A percentile compares a stretch with the other conserved stretches of the same genome.
Evolutionary conservation across 805 yeast species (phyloP).

Genomic region (Metschnikowia orientalis): DNA sequence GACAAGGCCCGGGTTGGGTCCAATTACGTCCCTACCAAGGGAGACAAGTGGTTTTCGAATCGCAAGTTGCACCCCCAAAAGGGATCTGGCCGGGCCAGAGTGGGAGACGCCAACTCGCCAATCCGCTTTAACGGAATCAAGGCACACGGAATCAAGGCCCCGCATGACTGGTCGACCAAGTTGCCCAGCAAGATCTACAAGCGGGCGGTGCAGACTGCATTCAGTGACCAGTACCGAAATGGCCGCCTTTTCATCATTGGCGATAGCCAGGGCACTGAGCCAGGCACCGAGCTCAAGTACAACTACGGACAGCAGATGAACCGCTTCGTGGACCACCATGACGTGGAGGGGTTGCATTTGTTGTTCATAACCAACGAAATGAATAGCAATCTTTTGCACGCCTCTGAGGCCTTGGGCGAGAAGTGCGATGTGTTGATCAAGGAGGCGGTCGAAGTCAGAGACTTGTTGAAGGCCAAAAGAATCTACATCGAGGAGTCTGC

Average conservation of each 20-base stretch:
- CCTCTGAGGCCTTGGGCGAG: slow-evolving; percentile 49
- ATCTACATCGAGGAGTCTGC: slow-evolving; percentile 70
- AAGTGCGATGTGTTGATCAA: slow-evolving; percentile 64
- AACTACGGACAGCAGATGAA: slow-evolving; percentile 43
- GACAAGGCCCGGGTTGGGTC: slow-evolving; percentile 88
- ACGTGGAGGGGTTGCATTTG: slow-evolving; percentile 48
- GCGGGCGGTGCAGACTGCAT: slow-evolving; percentile 73
- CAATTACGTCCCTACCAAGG: slow-evolving; percentile 79
- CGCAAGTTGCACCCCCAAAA: slow-evolving; percentile 83
- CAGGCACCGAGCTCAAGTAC: slow-evolving; percentile 31
- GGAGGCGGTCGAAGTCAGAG: slow-evolving; percentile 80
- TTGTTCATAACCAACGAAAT: slow-evolving; percentile 64
- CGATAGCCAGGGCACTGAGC: slow-evolving; percentile 18
- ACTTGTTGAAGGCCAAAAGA: slow-evolving; percentile 73
- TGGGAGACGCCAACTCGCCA: slow-evolving; percentile 95
- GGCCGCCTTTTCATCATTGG: slow-evolving; percentile 75
- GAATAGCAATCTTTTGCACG: slow-evolving; percentile 55
- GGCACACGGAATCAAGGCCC: slow-evolving; percentile 87
- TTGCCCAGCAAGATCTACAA: slow-evolving; percentile 71
- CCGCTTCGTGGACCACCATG: slow-evolving; percentile 47
- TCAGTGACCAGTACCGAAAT: slow-evolving; percentile 71
- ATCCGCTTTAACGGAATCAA: slow-evolving; percentile 83
- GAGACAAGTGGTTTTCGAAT: slow-evolving; percentile 81
- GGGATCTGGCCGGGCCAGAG: slow-evolving; percentile 93
- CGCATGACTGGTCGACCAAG: slow-evolving; percentile 79